phyloP scores from a whole-genome alignment of 2,329 filamentous ascomycete species.

The Coniella vitis region DNA sequence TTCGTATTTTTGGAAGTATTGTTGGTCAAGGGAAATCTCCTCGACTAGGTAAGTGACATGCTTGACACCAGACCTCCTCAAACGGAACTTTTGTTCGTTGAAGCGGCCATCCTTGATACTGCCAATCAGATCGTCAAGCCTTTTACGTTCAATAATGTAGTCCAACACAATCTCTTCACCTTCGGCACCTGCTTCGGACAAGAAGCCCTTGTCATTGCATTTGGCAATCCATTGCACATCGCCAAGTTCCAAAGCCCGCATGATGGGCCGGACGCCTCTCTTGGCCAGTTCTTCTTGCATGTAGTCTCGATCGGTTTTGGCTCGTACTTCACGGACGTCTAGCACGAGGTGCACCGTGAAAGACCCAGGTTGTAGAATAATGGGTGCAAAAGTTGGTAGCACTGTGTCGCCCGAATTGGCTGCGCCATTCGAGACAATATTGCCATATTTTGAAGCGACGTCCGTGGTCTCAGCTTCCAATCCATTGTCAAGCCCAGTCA shows the following conservation, averaged over 20 bases:
- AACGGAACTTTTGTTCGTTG: constrained; percentile 77
- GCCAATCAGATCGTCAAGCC: constrained; percentile 70
- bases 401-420: constrained; percentile 20
- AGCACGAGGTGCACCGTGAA: constrained; percentile 69
- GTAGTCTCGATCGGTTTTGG: constrained; percentile 68
- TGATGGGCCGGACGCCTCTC: constrained; percentile 57
- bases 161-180: constrained; percentile 69
- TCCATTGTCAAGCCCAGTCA: constrained; percentile 6
- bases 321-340: constrained; percentile 67
- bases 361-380: constrained; percentile 54
- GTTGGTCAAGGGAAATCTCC: constrained; percentile 56
- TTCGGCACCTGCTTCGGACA: constrained; percentile 50
- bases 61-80: constrained; percentile 63
- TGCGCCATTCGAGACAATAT: constrained; percentile 35
- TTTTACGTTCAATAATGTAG: constrained; percentile 75
- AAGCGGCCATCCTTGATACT: constrained; percentile 80
- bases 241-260: constrained; percentile 64
- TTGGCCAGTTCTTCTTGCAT: constrained; percentile 66
- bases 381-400: constrained; percentile 49
- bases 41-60: constrained; percentile 77
- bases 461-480: constrained; percentile 8
- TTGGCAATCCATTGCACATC: constrained; percentile 78
- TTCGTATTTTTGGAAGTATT: constrained; percentile 49
- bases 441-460: constrained; percentile 25
- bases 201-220: constrained; percentile 50